These are phyloP conservation scores for Centrapalus pauciflorus DNA, from an alignment of 129 eudicot species.

Conservation along the genomic window DNA sequence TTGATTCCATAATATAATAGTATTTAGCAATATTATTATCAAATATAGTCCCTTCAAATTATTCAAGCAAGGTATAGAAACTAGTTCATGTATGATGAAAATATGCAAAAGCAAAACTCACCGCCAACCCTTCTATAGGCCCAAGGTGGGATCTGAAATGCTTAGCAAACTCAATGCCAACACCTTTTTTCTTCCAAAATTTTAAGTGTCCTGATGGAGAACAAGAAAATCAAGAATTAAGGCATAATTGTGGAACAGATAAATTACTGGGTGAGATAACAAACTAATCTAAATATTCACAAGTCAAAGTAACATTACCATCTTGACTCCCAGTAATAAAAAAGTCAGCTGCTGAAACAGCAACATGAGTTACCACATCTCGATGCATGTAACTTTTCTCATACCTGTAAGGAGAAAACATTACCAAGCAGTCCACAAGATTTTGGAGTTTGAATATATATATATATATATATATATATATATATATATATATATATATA, in stretches of 20 bases:
- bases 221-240: background rate
- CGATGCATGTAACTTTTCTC: conserved; percentile 99
- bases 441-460: too few relatives aligned
- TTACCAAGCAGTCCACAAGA: background rate
- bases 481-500: too few relatives aligned
- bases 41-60: too few relatives aligned
- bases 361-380: conserved; percentile 97
- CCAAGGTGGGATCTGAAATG: conserved; percentile 95
- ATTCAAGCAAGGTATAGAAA: background rate
- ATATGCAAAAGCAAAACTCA: conserved; percentile 39
- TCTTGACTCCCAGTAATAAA: conserved; percentile 94
- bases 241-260: background rate
- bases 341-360: conserved; percentile 89
- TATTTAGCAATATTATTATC: background rate
- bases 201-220: conserved; percentile 75
- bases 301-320: conserved; percentile 43
- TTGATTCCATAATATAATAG: background rate
- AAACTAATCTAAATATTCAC: background rate
- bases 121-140: conserved; percentile 94
- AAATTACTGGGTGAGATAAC: background rate
- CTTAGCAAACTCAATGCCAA: conserved; percentile 93
- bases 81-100: background rate
- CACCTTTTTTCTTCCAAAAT: conserved; percentile 94
- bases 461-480: too few relatives aligned
- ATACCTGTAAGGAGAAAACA: conserved; percentile 48